Conservation (phyloP, 2,329 filamentous ascomycete species). For the Trichoderma sp. region DNA sequence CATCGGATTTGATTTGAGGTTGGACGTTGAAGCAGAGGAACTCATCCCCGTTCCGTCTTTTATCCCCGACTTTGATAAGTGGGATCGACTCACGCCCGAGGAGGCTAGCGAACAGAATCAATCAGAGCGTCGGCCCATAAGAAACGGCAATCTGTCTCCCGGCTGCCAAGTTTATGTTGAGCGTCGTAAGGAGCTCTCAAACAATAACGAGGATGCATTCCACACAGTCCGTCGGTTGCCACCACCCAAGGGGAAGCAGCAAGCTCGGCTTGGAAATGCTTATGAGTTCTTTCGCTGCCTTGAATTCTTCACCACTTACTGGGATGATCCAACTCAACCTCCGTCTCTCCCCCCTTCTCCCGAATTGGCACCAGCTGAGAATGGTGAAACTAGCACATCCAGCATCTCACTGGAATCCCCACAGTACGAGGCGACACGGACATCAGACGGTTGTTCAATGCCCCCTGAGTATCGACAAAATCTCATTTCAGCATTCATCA, state of each 20-base stretch:
- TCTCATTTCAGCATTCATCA: conserved; percentile 63
- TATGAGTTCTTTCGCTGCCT: conserved; percentile 69
- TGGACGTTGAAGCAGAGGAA: conserved; percentile 52
- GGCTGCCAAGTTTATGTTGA: conserved; percentile 63
- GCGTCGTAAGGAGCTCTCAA: conserved; percentile 60
- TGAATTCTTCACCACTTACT: conserved; percentile 61
- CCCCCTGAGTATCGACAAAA: conserved; percentile 61
- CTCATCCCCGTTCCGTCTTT: conserved; percentile 58
- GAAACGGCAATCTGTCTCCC: conserved; percentile 59
- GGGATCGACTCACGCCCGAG: conserved; percentile 55
- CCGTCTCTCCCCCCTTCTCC: conserved; percentile 41
- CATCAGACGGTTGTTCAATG: conserved; percentile 57
- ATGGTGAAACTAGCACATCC: conserved; percentile 7
- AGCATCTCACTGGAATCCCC: background rate
- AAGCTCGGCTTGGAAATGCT: conserved; percentile 62
- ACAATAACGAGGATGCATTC: conserved; percentile 62
- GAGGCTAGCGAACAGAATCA: conserved; percentile 54
- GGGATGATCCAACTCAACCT: conserved; percentile 61
- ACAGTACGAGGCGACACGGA: conserved; percentile 43
- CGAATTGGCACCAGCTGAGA: conserved; percentile 37
- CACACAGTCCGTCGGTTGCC: conserved; percentile 63
- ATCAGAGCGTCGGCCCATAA: conserved; percentile 53
- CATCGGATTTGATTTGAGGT: conserved; percentile 59
- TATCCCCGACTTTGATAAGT: conserved; percentile 58
- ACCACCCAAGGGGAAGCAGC: conserved; percentile 55